phyloP scores from a whole-genome alignment of 139 green algal genomes.

The Chlorella ohadii region DNA sequence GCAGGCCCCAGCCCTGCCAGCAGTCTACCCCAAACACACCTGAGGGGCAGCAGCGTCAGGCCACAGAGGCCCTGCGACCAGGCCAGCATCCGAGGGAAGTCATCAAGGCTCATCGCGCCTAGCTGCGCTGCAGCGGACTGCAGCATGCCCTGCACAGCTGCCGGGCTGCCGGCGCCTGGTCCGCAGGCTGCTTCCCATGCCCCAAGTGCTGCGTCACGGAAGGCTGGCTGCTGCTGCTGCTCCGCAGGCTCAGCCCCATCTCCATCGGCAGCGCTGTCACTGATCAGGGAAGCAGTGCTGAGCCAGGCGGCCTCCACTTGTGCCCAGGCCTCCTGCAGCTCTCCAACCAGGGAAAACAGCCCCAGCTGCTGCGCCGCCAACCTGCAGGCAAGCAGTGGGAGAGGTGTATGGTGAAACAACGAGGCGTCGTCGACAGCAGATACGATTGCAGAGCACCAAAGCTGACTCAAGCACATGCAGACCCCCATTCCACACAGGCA shows the following conservation, averaged over 20 bases:
- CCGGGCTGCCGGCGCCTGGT: background rate
- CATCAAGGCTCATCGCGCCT: constrained; percentile 7
- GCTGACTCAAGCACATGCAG: background rate
- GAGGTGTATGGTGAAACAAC: too few species aligned
- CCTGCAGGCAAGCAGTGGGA: too few species aligned
- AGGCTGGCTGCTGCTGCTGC: constrained; percentile 17
- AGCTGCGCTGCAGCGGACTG: background rate
- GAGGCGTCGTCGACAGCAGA: too few species aligned
- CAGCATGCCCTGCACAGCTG: background rate
- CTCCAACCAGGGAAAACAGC: background rate
- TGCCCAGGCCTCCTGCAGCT: constrained; percentile 23
- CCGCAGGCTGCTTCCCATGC: background rate
- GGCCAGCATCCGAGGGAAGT: constrained; percentile 34
- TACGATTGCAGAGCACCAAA: too few species aligned
- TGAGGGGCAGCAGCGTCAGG: constrained; percentile 32
- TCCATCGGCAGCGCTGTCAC: too few species aligned
- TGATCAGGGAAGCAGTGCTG: background rate
- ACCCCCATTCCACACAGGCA: too few species aligned
- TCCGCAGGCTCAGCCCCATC: background rate
- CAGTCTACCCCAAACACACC: background rate
- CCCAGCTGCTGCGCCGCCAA: constrained; percentile 29
- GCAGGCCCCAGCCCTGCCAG: too few species aligned
- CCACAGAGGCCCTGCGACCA: constrained; percentile 34
- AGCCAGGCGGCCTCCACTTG: constrained; percentile 14
- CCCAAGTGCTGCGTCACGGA: background rate